These are phyloP conservation scores for Phytophthora citrophthora DNA, from an alignment of 352 stramenopile species.

Conservation along the genomic window DNA sequence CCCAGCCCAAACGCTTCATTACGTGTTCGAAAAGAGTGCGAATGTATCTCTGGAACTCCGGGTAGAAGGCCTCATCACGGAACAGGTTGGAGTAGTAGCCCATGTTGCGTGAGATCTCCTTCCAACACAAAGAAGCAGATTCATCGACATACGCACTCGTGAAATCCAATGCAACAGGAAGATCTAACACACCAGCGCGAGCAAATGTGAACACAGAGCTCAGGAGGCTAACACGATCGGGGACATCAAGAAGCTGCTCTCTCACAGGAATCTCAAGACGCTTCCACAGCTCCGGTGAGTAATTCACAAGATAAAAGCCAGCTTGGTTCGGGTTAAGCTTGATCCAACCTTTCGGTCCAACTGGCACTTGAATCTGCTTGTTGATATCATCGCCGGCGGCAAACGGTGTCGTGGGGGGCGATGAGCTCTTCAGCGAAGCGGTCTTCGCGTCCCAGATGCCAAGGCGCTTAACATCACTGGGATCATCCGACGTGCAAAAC, in stretches of 20 bases:
- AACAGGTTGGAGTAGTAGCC: slow-evolving; percentile 62
- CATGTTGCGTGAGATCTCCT: slow-evolving; percentile 66
- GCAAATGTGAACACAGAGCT: slow-evolving; percentile 94
- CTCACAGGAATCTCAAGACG: slow-evolving; percentile 70
- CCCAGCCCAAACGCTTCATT: slow-evolving; percentile 66
- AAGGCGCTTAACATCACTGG: slow-evolving; percentile 49
- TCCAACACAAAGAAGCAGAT: slow-evolving; percentile 68
- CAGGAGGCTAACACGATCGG: slow-evolving; percentile 93
- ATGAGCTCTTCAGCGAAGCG: slow-evolving; percentile 22
- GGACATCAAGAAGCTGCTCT: slow-evolving; percentile 59
- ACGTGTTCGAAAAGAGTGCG: slow-evolving; percentile 58
- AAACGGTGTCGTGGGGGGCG: slow-evolving; percentile 35
- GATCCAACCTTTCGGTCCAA: slow-evolving; percentile 78
- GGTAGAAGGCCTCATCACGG: slow-evolving; percentile 57
- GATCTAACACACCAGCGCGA: slow-evolving; percentile 46
- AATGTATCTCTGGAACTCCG: slow-evolving; percentile 60
- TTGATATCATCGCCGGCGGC: slow-evolving; percentile 87
- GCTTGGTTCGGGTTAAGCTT: slow-evolving; percentile 97
- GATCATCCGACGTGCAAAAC: slow-evolving; percentile 57
- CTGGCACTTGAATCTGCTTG: slow-evolving; percentile 68
- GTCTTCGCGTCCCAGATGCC: slow-evolving; percentile 77
- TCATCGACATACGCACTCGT: slow-evolving; percentile 63
- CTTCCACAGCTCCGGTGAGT: slow-evolving; percentile 87
- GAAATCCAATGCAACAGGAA: slow-evolving; percentile 69
- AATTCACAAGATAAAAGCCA: slow-evolving; percentile 95